A percentile compares a stretch with the other conserved stretches of the same genome.
Conservation (phyloP, 805 yeast species). For the Komagataella populi region DNA sequence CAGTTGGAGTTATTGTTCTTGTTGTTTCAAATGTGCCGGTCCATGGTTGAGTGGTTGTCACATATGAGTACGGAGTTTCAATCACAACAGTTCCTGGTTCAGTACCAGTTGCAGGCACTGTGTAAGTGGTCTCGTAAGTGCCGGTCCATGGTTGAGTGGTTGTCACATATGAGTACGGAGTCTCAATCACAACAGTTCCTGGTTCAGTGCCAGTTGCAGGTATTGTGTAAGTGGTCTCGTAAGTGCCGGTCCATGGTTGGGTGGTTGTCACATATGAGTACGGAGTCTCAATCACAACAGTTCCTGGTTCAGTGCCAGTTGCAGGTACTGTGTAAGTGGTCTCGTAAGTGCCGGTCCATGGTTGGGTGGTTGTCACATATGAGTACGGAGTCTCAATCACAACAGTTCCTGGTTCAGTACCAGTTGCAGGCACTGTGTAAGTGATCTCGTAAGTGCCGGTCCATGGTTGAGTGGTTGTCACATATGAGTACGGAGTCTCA, state of each 20-base stretch:
- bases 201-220: too few relatives aligned
- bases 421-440: background rate
- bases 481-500: too few relatives aligned
- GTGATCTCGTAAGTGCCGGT: background rate
- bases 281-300: background rate
- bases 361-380: background rate
- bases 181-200: too few relatives aligned
- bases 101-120: background rate
- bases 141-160: background rate
- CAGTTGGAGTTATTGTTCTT: background rate
- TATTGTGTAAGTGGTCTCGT: too few relatives aligned
- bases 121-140: background rate
- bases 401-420: background rate
- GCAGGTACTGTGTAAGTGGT: background rate
- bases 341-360: background rate
- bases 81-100: background rate
- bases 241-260: too few relatives aligned
- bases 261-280: too few relatives aligned
- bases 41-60: background rate
- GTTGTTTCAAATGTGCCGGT: background rate
- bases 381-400: background rate
- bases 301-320: background rate
- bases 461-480: background rate
- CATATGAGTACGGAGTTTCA: background rate
- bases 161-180: background rate